phyloP scores from a whole-genome alignment of 495 filamentous ascomycete species.

The Podospora tetraspora region DNA sequence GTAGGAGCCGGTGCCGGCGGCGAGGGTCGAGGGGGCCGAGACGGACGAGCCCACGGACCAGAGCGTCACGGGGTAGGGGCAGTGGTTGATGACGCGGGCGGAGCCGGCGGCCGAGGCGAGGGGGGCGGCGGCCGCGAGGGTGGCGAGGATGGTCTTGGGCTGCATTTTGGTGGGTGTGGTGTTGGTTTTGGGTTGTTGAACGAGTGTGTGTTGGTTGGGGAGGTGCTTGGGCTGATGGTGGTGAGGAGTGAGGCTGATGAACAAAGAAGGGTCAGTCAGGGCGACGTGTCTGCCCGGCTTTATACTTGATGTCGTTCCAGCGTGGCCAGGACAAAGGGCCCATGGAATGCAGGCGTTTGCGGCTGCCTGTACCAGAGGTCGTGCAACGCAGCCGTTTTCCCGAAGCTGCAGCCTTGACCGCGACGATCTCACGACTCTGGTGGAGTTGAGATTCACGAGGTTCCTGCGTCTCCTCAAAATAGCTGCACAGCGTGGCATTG shows the following conservation, averaged over 20 bases:
- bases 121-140: constrained; percentile 21
- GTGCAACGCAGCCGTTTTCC: background rate
- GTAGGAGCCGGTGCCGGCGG: constrained; percentile 34
- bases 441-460: background rate
- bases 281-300: background rate
- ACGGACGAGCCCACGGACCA: constrained; percentile 53
- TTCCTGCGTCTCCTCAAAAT: background rate
- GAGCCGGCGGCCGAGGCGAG: constrained; percentile 41
- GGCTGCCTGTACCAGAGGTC: background rate
- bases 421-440: background rate
- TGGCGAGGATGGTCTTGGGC: constrained; percentile 17
- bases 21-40: constrained; percentile 36
- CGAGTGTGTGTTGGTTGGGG: constrained; percentile 3
- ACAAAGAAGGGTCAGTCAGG: background rate
- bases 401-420: background rate
- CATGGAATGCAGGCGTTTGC: background rate
- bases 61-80: constrained; percentile 43
- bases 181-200: background rate
- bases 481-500: background rate
- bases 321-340: background rate
- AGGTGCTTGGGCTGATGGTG: background rate
- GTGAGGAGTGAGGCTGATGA: constrained; percentile 3
- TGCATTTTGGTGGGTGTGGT: constrained; percentile 8
- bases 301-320: background rate
- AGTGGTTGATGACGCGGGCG: constrained; percentile 51